Conservation (phyloP, 257 asterid genomes). For the Solanum chmielewskii region DNA sequence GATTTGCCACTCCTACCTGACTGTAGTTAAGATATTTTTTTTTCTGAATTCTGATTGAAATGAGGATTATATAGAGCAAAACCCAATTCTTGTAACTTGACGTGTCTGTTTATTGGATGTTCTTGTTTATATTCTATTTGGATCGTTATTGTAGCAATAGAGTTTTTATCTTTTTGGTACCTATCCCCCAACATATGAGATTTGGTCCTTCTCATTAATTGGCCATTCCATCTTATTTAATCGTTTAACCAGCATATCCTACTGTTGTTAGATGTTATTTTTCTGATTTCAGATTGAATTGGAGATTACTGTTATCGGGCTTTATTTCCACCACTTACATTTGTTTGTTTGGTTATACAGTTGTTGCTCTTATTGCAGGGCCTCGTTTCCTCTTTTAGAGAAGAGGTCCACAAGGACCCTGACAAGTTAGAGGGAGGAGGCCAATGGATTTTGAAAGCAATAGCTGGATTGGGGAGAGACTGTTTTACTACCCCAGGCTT, state of each 20-base stretch:
- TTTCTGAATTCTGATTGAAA: background rate
- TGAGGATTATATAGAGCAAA: background rate
- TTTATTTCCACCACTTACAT: background rate
- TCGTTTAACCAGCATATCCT: background rate
- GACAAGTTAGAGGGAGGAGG: slow-evolving; percentile 11
- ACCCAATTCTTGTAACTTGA: background rate
- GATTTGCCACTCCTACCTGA: background rate
- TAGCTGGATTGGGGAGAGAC: slow-evolving; percentile 73
- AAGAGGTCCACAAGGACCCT: slow-evolving; percentile 13
- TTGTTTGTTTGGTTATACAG: background rate
- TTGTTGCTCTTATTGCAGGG: slow-evolving; percentile 30
- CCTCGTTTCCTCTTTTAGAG: slow-evolving; percentile 51
- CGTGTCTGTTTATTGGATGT: background rate
- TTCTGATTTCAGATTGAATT: background rate
- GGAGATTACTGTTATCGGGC: background rate
- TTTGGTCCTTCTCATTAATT: background rate
- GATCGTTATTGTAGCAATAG: background rate
- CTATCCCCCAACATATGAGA: background rate
- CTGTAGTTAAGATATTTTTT: background rate
- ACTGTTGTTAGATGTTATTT: background rate
- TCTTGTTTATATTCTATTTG: background rate
- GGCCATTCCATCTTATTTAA: background rate
- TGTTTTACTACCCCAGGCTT: slow-evolving; percentile 57
- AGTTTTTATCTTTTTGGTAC: background rate
- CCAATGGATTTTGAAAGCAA: slow-evolving; percentile 73